Base-by-base conservation (phyloP, 306 rosid genomes). In the Ammopiptanthus mongolicus region DNA sequence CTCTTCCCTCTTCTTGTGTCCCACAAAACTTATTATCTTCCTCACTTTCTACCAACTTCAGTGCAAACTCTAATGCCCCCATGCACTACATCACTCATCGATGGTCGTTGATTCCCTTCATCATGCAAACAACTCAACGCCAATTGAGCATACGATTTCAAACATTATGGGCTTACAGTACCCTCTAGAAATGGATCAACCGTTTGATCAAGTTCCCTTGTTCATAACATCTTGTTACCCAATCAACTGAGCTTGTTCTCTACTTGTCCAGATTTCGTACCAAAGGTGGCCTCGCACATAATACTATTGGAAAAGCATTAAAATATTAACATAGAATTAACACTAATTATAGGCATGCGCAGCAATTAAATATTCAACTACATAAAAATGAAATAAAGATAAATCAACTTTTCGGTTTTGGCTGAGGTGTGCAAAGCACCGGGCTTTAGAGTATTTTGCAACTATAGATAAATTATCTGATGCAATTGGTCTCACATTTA, bases 71-170 rank as follows among this genome's bases (percentile, higher is more conserved):
- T 0, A 85, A 55, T 1, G n/a, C 71, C 78, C 42, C 34, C n/a
- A n/a, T n/a, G n/a, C 18, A 78, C 73, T n/a, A 89, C 86, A 19
- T 89, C 89, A 6, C 75, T 77, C 94, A 87, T 85, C 0, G 86
- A 66, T 0, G 84, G 84, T 31, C 91, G 59, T 21, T 83, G 59
- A 9, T 11, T 18, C 2, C 91, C 85, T 2, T 83, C 70, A 1
- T 89, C 89, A 12, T 14, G 33, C 21, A 87, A 44, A 69, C 91
- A 85, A 59, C 73, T 83, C 50, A 83, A 15, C 0, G 76, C 83
- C 18, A 79, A n/a, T 22, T 83, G 75, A 0, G 55, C 31, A 5
- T 14, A 87, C 5, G 72, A 59, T 36, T 44, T 71, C 8, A 83
- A 19, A 34, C 86, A 71, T 2, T 79, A 48, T 0, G 1, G 8